Conservation (phyloP, 768 basidiomycete species). For the Heimioporus sp. region DNA sequence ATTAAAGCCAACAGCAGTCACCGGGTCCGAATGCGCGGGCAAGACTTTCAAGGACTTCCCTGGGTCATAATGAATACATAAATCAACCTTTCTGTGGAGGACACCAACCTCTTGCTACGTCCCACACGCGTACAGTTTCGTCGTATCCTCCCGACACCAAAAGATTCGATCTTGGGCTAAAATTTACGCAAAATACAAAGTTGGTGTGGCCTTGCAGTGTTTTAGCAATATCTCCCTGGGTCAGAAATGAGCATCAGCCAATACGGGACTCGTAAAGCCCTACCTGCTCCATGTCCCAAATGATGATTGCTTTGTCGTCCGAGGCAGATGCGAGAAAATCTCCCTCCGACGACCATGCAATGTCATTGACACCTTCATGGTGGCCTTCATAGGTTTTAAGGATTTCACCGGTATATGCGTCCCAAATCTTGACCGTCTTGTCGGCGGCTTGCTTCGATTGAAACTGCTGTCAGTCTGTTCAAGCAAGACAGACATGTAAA, state of each 20-base stretch:
- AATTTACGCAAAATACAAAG: conserved; percentile 92
- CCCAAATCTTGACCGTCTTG: conserved; percentile 81
- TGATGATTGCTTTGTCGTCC: conserved; percentile 85
- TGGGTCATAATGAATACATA: conserved; percentile 26
- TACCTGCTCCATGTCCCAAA: conserved; percentile 80
- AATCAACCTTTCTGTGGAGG: neutral
- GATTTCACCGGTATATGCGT: conserved; percentile 68
- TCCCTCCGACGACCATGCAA: conserved; percentile 85
- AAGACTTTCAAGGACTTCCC: conserved; percentile 84
- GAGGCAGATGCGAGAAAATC: conserved; percentile 88
- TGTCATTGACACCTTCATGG: conserved; percentile 81
- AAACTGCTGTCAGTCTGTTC: conserved; percentile 20
- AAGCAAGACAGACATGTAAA: conserved; percentile 13
- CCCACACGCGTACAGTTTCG: conserved; percentile 97
- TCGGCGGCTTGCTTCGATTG: conserved; percentile 69
- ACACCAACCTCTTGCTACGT: conserved; percentile 75
- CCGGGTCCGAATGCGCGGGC: conserved; percentile 96
- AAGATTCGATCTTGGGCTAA: conserved; percentile 85
- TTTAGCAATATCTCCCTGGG: conserved; percentile 58
- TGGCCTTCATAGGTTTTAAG: conserved; percentile 74
- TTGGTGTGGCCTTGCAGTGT: conserved; percentile 85
- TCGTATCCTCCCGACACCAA: conserved; percentile 94
- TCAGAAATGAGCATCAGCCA: neutral
- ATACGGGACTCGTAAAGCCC: conserved; percentile 9
- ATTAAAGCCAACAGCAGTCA: conserved; percentile 92